These are phyloP conservation scores for Solanum pinnatisectum DNA, from an alignment of 257 asterid genomes.

Conservation along the genomic window DNA sequence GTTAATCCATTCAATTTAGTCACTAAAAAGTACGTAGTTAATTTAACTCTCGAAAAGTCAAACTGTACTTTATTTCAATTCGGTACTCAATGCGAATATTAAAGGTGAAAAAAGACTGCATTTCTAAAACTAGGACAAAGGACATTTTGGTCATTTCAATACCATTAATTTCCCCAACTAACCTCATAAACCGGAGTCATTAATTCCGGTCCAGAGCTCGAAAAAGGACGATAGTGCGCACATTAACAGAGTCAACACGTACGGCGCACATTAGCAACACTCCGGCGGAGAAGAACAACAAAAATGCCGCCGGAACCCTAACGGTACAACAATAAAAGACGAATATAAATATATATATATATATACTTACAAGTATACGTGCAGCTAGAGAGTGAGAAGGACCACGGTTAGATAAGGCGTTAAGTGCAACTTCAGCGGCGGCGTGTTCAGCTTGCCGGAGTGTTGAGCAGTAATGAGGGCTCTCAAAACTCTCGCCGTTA, in stretches of 20 bases:
- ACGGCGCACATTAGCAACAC: not conserved
- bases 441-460: constrained; percentile 82
- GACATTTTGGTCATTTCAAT: constrained; percentile 18
- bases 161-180: not conserved
- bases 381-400: constrained; percentile 72
- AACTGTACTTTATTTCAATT: not conserved
- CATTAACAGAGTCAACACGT: not conserved
- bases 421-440: constrained; percentile 78
- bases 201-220: not conserved
- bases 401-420: constrained; percentile 44
- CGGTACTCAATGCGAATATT: not conserved
- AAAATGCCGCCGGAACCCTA: not conserved
- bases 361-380: constrained; percentile 42
- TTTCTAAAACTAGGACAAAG: not conserved
- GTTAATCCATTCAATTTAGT: not conserved
- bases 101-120: too few relatives aligned
- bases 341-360: not conserved
- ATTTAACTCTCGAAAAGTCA: not conserved
- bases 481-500: constrained; percentile 62
- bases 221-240: not conserved
- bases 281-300: not conserved
- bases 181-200: not conserved
- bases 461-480: constrained; percentile 54
- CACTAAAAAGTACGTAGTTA: not conserved
- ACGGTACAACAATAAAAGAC: not conserved